phyloP scores from a whole-genome alignment of 148 eudicot species.

The Salicornia ramosissima region DNA sequence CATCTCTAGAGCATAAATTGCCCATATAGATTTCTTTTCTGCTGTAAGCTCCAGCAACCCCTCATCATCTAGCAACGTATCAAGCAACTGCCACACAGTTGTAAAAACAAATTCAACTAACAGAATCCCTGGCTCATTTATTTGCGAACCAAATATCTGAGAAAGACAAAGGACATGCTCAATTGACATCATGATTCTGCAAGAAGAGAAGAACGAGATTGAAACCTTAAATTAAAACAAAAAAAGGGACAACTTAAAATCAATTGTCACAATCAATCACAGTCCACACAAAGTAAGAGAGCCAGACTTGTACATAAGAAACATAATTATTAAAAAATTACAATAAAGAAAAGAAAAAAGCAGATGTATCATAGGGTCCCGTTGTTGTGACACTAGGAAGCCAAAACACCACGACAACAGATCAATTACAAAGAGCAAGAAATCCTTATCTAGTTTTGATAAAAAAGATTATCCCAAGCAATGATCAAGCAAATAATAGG shows the following conservation, averaged over 20 bases:
- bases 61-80: slow-evolving; percentile 86
- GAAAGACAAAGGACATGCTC: slow-evolving; percentile 58
- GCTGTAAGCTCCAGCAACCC: slow-evolving; percentile 65
- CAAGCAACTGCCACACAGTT: slow-evolving; percentile 79
- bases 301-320: not conserved
- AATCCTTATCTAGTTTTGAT: too few relatives aligned
- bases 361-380: too few relatives aligned
- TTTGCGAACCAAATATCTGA: slow-evolving; percentile 50
- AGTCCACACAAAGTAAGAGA: not conserved
- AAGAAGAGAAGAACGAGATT: slow-evolving; percentile 13
- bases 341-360: too few relatives aligned
- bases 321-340: too few relatives aligned
- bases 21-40: slow-evolving; percentile 60
- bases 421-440: too few relatives aligned
- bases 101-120: slow-evolving; percentile 60
- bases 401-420: too few relatives aligned
- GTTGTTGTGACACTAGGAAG: too few relatives aligned
- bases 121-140: slow-evolving; percentile 49
- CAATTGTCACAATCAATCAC: not conserved
- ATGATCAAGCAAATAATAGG: too few relatives aligned
- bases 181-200: slow-evolving; percentile 68
- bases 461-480: too few relatives aligned
- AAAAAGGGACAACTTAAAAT: not conserved
- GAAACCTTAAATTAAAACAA: not conserved
- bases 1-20: slow-evolving; percentile 50